Base-by-base conservation (phyloP, 225 moss, liverwort and hornwort species). In the Pseudoscleropodium purum region DNA sequence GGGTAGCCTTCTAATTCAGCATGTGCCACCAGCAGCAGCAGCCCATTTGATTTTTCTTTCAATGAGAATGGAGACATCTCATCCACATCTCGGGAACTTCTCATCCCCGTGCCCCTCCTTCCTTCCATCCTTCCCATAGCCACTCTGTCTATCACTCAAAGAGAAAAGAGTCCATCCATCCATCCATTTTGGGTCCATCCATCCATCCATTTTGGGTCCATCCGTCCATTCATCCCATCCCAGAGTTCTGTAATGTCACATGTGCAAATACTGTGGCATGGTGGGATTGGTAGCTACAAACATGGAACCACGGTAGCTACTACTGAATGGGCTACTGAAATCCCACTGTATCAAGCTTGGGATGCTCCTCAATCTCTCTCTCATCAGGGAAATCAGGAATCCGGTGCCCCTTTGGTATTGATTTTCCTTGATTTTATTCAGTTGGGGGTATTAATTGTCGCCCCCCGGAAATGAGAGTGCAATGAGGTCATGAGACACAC, bases 361-460 rank as follows among this genome's bases (percentile, higher is more conserved):
- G 52, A 77, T 37, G 36, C 77, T 52, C 76, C 27, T 41, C 24
- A 26, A 60, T 60, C 60, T 60, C 60, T 60, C 60, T 9, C 14
- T 41, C 72, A 30, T 27, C 74, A 74, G 74, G 33, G 73, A 89
- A 81, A 51, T 64, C 80, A 36, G 89, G 89, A 89, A 85, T 85
- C 63, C 17, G 15, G 64, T 47, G 56, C 74, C 75, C 56, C 37
- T 34, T 47, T 51, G 17, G 12, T 56, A 24, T 80, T 17, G 79
- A 84, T 87, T 89, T 91, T 15, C 87, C 72, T 79, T 27, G 89
- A 89, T 91, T 91, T 89, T 56, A 83, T 89, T 64, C 82, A 73
- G 33, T 65, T 41, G 59, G 17, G 74, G 79, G 65, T 16, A 89
- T 80, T 84, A 81, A 79, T 47, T 89, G 73, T 45, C 9, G 3